A percentile compares a stretch with the other conserved stretches of the same genome.
These are phyloP conservation scores for Aspergillus chevalieri DNA, from an alignment of 2,329 filamentous ascomycete genomes.

Conservation along the genomic window DNA sequence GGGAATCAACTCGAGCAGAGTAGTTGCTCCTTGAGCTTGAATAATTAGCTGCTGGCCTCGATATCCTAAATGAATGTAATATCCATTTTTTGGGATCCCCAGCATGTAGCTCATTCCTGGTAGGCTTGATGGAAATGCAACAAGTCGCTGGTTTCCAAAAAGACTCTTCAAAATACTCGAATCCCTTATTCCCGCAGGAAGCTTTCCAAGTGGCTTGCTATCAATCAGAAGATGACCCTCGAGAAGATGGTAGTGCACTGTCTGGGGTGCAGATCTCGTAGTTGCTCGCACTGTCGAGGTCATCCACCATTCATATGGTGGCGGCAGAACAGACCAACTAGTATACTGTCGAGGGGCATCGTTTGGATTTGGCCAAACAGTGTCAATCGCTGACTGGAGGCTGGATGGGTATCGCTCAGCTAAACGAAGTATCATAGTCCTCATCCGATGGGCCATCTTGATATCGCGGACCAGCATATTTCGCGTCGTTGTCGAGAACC, in stretches of 20 bases:
- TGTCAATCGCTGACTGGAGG: slow-evolving; percentile 32
- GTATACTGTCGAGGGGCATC: slow-evolving; percentile 12
- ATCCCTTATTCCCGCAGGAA: slow-evolving; percentile 49
- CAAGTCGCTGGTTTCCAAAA: slow-evolving; percentile 49
- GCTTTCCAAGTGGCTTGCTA: slow-evolving; percentile 44
- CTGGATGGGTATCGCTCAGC: slow-evolving; percentile 23
- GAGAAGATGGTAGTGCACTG: slow-evolving; percentile 41
- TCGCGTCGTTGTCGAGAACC: slow-evolving; percentile 28
- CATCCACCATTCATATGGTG: slow-evolving; percentile 26
- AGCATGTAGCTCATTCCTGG: slow-evolving; percentile 51
- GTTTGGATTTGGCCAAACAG: slow-evolving; percentile 39
- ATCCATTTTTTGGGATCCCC: slow-evolving; percentile 28
- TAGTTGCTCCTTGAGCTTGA: slow-evolving; percentile 28
- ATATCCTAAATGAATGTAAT: slow-evolving; percentile 53
- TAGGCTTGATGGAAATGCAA: slow-evolving; percentile 47
- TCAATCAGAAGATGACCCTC: slow-evolving; percentile 47
- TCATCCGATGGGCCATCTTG: slow-evolving; percentile 38
- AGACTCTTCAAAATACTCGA: slow-evolving; percentile 43
- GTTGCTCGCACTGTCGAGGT: slow-evolving; percentile 20
- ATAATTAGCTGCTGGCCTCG: slow-evolving; percentile 39
- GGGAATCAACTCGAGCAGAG: neutral
- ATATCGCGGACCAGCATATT: slow-evolving; percentile 44
- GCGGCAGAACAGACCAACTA: slow-evolving; percentile 15
- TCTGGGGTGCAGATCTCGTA: slow-evolving; percentile 26
- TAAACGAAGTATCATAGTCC: slow-evolving; percentile 27